Evolutionary conservation across 495 filamentous ascomycete genomes (phyloP), one percentile per base, ranked within the genome.

Genomic region (Xylaria acuta): DNA sequence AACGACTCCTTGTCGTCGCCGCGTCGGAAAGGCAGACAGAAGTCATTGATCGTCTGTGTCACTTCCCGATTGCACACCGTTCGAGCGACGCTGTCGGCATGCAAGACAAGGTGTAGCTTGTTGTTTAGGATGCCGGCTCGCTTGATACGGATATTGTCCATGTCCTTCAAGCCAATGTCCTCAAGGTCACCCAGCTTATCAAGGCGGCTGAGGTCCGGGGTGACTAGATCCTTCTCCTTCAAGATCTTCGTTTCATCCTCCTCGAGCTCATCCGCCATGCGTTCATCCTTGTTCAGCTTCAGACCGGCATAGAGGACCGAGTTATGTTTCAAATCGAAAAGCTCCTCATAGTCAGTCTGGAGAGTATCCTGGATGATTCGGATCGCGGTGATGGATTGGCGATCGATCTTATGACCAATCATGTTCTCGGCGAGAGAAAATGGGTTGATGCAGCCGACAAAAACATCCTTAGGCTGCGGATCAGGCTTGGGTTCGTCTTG

Each of bases 281-380:
- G 74, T 27, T 74, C 72, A 32, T 77, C 40, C 60, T 77, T 71
- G 70, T 80, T 81, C 64, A 83, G 72, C 73, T 78, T 76, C 6
- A 80, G 66, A 36, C 81, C 81, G 9, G 81, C 81, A 58, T 75
- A 82, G 18, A 83, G 74, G 25, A 81, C 73, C 16, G 80, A 80
- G 51, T 77, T 63, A 74, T 80, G 78, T 72, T 79, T 81, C 73
- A 82, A 53, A 76, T 83, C 81, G 62, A 83, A 83, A 25, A 82
- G 78, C 72, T 83, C 81, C 45, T 82, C 80, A 71, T 83, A 83
- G 69, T 83, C 80, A 27, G 79, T 82, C 76, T 83, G 80, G 12
- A 83, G 76, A 30, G 79, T 74, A 66, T 80, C 77, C 36, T 79
- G 72, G 36, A 83, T 64, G 68, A 81, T 74, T 20, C 72, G 71